Evolutionary conservation across 2,329 filamentous ascomycete genomes (phyloP), one percentile per base, ranked within the genome.

Genomic region (Botrytis elliptica): DNA sequence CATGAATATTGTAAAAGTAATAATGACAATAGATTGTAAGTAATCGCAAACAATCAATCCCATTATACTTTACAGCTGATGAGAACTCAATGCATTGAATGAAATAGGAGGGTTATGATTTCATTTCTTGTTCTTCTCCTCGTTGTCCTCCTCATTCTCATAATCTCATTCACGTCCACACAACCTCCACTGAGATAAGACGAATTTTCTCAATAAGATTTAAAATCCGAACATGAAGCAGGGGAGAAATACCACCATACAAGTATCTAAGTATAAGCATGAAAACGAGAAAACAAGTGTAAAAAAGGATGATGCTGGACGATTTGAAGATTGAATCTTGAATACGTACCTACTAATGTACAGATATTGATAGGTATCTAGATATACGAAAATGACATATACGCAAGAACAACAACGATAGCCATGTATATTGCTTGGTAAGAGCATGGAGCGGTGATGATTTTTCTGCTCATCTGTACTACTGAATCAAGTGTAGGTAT

Each of bases 281-380:
- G 18, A 9, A 9, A 46, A 22, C 9, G 52, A 52, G 25, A 52
- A 52, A 18, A 2, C 5, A 57, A 4, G 52, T 9, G 14, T 29
- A 2, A 8, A 29, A 9, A 1, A 29, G n/a, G 4, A 2, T 3
- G 52, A 57, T 57, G n/a, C n/a, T 29, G 16, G 29, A 18, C 0
- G 52, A 29, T 57, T 2, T 16, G 25, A 57, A 18, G 9, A 1
- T 57, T 29, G 52, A 18, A 29, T 18, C 2, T 40, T 40, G 40
- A 12, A 8, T 29, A 1, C 14, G 4, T 33, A 49, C 1, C 1
- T 49, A 22, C 12, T n/a, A 16, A n/a, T 57, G 14, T 29, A 57
- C 16, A 5, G 14, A 57, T 57, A 29, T 18, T 14, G 29, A 29
- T 16, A 0, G 52, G 44, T 46, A 44, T 6, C 9, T n/a, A 18